Evolutionary conservation across 1,139 yeast species (phyloP).

Genomic region (Pichia sp.): DNA sequence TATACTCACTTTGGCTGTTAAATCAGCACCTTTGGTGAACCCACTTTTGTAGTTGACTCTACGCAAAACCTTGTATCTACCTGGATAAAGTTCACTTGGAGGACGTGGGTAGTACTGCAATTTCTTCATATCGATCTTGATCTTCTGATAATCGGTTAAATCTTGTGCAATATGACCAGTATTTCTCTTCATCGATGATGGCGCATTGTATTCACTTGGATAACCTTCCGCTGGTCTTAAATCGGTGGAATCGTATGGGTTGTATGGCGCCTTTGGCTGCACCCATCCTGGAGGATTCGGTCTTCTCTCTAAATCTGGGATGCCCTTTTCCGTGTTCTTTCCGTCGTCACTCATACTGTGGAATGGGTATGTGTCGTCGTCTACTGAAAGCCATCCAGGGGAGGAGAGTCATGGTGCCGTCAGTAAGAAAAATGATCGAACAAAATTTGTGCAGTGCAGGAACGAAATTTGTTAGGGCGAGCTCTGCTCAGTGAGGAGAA

Average conservation of each 20-base stretch:
- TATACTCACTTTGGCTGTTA: slow-evolving; percentile 48
- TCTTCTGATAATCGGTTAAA: slow-evolving; percentile 67
- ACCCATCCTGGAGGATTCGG: slow-evolving; percentile 85
- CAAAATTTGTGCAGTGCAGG: too few relatives aligned
- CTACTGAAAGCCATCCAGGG: too few relatives aligned
- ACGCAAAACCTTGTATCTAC: slow-evolving; percentile 72
- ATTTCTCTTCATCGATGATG: slow-evolving; percentile 54
- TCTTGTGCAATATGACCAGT: slow-evolving; percentile 59
- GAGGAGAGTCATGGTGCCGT: neutral
- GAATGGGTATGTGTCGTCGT: neutral
- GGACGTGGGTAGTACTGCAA: slow-evolving; percentile 83
- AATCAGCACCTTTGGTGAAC: slow-evolving; percentile 54
- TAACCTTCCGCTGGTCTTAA: slow-evolving; percentile 79
- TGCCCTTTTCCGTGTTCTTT: slow-evolving; percentile 1
- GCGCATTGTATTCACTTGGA: slow-evolving; percentile 71
- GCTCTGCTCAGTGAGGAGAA: too few relatives aligned
- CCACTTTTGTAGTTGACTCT: slow-evolving; percentile 54
- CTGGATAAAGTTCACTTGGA: slow-evolving; percentile 68
- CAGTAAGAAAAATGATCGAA: neutral
- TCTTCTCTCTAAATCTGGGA: slow-evolving; percentile 44
- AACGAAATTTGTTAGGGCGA: too few relatives aligned
- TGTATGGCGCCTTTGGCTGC: slow-evolving; percentile 80
- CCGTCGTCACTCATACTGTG: slow-evolving; percentile 2
- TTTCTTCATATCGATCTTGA: slow-evolving; percentile 70
- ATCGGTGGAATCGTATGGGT: slow-evolving; percentile 81